Evolutionary conservation across 768 basidiomycete genomes (phyloP).

Genomic region (Lentinus tigrinus): DNA sequence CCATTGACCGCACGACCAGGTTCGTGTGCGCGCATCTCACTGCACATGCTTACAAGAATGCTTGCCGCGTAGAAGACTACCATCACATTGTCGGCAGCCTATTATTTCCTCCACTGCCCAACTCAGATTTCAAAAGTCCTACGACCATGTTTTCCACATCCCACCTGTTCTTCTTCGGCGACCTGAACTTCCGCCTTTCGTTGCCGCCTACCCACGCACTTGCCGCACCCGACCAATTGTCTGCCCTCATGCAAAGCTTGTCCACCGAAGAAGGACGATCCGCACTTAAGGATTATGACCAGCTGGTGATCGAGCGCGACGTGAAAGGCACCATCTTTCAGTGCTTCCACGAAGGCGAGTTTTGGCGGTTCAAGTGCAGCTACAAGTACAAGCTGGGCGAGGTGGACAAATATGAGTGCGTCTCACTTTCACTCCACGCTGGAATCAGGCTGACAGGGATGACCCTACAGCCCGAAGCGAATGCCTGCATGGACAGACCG

Average conservation of each 20-base stretch:
- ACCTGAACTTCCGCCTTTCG: slow-evolving; percentile 88
- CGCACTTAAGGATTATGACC: slow-evolving; percentile 68
- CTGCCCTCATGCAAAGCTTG: slow-evolving; percentile 36
- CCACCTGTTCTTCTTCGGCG: slow-evolving; percentile 91
- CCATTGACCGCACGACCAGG: slow-evolving; percentile 37
- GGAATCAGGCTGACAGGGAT: neutral
- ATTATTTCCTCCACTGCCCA: slow-evolving; percentile 62
- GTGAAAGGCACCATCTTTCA: slow-evolving; percentile 65
- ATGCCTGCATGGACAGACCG: slow-evolving; percentile 93
- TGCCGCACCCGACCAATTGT: slow-evolving; percentile 28
- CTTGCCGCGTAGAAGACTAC: slow-evolving; percentile 73
- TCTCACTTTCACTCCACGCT: slow-evolving; percentile 6
- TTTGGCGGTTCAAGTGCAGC: slow-evolving; percentile 84
- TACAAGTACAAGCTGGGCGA: slow-evolving; percentile 86
- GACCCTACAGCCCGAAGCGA: slow-evolving; percentile 53
- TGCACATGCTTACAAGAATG: slow-evolving; percentile 68
- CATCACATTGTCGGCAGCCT: slow-evolving; percentile 77
- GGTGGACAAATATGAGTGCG: slow-evolving; percentile 79
- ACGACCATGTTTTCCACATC: slow-evolving; percentile 81
- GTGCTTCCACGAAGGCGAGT: slow-evolving; percentile 80
- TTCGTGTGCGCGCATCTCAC: slow-evolving; percentile 94
- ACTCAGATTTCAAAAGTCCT: slow-evolving; percentile 32
- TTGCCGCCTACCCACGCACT: slow-evolving; percentile 56
- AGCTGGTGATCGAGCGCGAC: slow-evolving; percentile 59
- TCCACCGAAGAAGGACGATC: slow-evolving; percentile 51